Base-by-base conservation (phyloP, 805 yeast species). In the Cyberlindnera sargentensis region DNA sequence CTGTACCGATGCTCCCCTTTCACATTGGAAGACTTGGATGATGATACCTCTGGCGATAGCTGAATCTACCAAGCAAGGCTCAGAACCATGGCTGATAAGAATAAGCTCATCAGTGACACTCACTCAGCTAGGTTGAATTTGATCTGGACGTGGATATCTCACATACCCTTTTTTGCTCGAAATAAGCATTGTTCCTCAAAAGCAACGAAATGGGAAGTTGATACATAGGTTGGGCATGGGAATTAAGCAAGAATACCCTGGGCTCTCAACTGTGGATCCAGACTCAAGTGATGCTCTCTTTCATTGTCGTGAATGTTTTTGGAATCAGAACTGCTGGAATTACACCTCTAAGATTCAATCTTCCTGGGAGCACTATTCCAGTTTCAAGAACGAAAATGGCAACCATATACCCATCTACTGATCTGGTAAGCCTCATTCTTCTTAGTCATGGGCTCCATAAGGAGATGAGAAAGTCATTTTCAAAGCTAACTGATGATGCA, bases 11-110 rank as follows among this genome's bases (percentile, higher is more conserved):
- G 43, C 72, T 75, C 26, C 83, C 82, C 24, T 72, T 73, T 65
- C 75, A 67, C 60, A 5, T 77, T 73, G 56, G 74, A 70, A 40
- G 83, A 77, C 56, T 76, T 77, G 82, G 83, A 82, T 4, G 78
- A 76, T 55, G 82, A 78, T 51, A 74, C 77, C 52, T 60, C 74
- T 20, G 71, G 78, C 59, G 77, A 78, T 60, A 69, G 73, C 56
- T 67, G 60, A 24, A 69, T 78, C 34, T 70, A 76, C 58, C 71
- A n/a, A n/a, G n/a, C 73, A 11, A 63, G 64, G 46, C 77, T 73
- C 57, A 83, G 83, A 32, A 68, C 78, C 10, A 56, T 75, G 59
- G 71, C 71, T 46, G 80, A 75, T 51, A 70, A 73, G 68, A 73
- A 73, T 50, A 48, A 55, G 28, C 66, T 78, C 57, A 70, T 77